Conservation (phyloP, 1,284 basidiomycete species). For the Wolfiporia cocos region DNA sequence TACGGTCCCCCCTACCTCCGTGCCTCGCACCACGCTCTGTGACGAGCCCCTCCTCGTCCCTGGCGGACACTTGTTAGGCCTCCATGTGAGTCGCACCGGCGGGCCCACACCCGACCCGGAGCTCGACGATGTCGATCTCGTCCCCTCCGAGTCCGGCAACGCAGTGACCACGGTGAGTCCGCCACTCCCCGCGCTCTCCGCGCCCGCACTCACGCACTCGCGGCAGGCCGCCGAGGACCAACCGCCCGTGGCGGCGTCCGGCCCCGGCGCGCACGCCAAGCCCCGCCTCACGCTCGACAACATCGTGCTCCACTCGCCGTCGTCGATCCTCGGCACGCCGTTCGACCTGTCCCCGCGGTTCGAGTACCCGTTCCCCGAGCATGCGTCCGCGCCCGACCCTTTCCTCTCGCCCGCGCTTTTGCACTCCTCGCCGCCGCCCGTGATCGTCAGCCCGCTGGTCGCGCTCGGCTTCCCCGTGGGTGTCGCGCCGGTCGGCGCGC, state of each 20-base stretch:
- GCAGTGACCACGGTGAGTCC: slow-evolving; percentile 15
- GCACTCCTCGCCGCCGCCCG: not conserved
- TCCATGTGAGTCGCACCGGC: slow-evolving; percentile 1
- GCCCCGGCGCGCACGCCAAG: slow-evolving; percentile 7
- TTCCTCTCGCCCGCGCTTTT: slow-evolving; percentile 2
- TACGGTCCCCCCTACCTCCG: slow-evolving; percentile 13
- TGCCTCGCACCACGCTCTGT: slow-evolving; percentile 3
- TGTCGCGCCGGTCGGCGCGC: slow-evolving; percentile 8
- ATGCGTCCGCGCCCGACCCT: slow-evolving; percentile 7
- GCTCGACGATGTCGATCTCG: slow-evolving; percentile 17
- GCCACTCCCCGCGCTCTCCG: not conserved
- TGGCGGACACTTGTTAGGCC: not conserved
- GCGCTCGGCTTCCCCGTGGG: not conserved
- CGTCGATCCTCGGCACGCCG: slow-evolving; percentile 28
- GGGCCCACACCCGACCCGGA: slow-evolving; percentile 23
- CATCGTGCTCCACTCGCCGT: slow-evolving; percentile 27
- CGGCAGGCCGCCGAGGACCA: slow-evolving; percentile 6
- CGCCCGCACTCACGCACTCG: not conserved
- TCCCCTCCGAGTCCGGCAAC: slow-evolving; percentile 15
- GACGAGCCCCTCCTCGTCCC: slow-evolving; percentile 4
- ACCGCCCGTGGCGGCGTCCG: not conserved
- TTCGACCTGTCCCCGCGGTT: slow-evolving; percentile 28
- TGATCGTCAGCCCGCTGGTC: slow-evolving; percentile 1
- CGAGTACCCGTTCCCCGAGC: slow-evolving; percentile 28
- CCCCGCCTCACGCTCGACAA: slow-evolving; percentile 19